Conservation (phyloP, 2,329 filamentous ascomycete genomes). For the Tolypocladium capitatum region DNA sequence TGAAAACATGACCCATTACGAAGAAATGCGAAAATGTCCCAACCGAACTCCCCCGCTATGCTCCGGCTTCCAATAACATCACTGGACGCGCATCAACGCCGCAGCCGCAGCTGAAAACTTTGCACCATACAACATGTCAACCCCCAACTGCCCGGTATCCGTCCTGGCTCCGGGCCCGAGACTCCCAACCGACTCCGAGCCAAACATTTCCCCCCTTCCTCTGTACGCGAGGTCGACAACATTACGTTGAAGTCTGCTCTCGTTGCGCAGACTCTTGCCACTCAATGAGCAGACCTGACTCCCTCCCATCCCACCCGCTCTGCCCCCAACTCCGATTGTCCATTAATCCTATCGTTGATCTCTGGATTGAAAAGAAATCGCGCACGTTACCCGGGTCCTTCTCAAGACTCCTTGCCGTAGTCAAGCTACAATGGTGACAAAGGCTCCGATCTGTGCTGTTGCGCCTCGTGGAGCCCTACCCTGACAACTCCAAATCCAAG, state of each 20-base stretch:
- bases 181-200: background rate
- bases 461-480: background rate
- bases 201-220: background rate
- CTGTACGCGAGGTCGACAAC: background rate
- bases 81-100: background rate
- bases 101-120: too few species aligned
- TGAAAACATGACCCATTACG: too few species aligned
- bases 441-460: background rate
- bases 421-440: background rate
- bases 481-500: background rate
- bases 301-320: background rate
- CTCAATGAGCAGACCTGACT: background rate
- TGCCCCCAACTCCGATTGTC: background rate
- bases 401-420: background rate
- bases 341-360: background rate
- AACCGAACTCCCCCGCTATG: slow-evolving; percentile 1
- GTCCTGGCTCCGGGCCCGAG: background rate
- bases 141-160: background rate
- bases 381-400: background rate
- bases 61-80: background rate
- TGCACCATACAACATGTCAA: background rate
- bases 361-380: background rate
- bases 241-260: background rate
- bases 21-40: too few species aligned
- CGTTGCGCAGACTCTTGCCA: too few species aligned